phyloP scores from a whole-genome alignment of 2,329 filamentous ascomycete species.

The Phyllosticta citribraziliensis region DNA sequence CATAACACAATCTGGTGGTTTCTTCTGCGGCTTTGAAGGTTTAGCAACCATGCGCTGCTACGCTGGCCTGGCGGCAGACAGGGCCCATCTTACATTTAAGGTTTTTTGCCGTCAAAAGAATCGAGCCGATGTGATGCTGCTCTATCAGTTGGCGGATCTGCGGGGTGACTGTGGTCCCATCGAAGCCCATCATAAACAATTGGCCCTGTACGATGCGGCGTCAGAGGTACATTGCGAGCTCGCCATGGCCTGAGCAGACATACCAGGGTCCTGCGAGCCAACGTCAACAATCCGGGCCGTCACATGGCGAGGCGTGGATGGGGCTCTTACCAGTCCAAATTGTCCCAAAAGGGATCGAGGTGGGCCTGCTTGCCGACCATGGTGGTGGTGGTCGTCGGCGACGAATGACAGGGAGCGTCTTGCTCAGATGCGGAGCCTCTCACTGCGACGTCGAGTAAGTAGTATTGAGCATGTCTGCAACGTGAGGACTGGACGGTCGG shows the following conservation, averaged over 20 bases:
- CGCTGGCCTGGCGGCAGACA: slow-evolving; percentile 1
- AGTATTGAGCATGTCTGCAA: slow-evolving; percentile 12
- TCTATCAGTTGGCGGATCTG: slow-evolving; percentile 74
- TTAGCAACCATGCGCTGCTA: slow-evolving; percentile 3
- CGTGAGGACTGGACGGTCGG: slow-evolving; percentile 7
- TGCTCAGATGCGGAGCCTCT: slow-evolving; percentile 7
- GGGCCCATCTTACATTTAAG: slow-evolving; percentile 56
- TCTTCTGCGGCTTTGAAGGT: slow-evolving; percentile 68
- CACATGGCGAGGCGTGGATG: slow-evolving; percentile 18
- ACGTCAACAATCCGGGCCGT: slow-evolving; percentile 23
- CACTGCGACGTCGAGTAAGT: slow-evolving; percentile 9
- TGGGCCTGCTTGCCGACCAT: slow-evolving; percentile 34
- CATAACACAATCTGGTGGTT: slow-evolving; percentile 76
- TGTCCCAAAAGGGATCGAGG: slow-evolving; percentile 53
- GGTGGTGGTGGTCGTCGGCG: slow-evolving; percentile 22
- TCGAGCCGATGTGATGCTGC: slow-evolving; percentile 78
- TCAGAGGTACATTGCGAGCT: neutral
- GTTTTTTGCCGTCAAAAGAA: slow-evolving; percentile 76
- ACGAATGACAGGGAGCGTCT: slow-evolving; percentile 5
- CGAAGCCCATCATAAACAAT: slow-evolving; percentile 76
- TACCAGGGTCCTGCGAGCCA: slow-evolving; percentile 35
- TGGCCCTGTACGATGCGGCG: slow-evolving; percentile 46
- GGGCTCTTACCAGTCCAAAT: slow-evolving; percentile 59
- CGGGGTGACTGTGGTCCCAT: slow-evolving; percentile 73
- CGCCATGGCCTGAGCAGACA: slow-evolving; percentile 11